phyloP scores from a whole-genome alignment of 495 filamentous ascomycete genomes.

The Annulohypoxylon moriforme region DNA sequence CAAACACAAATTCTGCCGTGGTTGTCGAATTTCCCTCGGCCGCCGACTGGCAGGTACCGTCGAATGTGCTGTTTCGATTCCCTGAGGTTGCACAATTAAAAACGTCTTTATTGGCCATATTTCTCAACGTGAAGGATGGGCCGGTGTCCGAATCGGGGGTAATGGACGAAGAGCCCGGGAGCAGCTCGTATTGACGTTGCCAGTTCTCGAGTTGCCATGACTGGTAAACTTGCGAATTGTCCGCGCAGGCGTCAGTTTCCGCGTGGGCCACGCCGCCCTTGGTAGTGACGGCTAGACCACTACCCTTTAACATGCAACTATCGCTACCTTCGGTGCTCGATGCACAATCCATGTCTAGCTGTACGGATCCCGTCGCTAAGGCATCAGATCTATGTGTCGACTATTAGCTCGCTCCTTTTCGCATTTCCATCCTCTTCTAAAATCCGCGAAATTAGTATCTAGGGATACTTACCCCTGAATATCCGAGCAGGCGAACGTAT shows the following conservation, averaged over 20 bases:
- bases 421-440: neutral
- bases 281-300: constrained; percentile 41
- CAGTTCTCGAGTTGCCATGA: constrained; percentile 55
- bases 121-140: constrained; percentile 51
- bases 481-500: constrained; percentile 54
- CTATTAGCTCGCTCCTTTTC: constrained; percentile 7
- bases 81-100: constrained; percentile 46
- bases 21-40: constrained; percentile 23
- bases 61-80: constrained; percentile 38
- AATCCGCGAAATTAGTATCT: neutral
- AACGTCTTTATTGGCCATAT: constrained; percentile 43
- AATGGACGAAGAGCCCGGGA: constrained; percentile 38
- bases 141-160: constrained; percentile 45
- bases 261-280: constrained; percentile 19
- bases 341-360: constrained; percentile 49
- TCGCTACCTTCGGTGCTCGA: constrained; percentile 30
- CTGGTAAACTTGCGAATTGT: constrained; percentile 45
- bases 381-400: constrained; percentile 39
- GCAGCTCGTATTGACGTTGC: constrained; percentile 47
- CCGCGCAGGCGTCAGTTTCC: constrained; percentile 42
- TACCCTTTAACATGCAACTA: constrained; percentile 45
- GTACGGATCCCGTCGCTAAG: constrained; percentile 50
- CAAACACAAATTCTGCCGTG: constrained; percentile 48
- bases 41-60: constrained; percentile 36
- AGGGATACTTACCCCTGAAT: constrained; percentile 46